A percentile compares a stretch with the other conserved stretches of the same genome.
Evolutionary conservation across 164 flowering plant species (phyloP).

Genomic region (Magnolia changhungtana): DNA sequence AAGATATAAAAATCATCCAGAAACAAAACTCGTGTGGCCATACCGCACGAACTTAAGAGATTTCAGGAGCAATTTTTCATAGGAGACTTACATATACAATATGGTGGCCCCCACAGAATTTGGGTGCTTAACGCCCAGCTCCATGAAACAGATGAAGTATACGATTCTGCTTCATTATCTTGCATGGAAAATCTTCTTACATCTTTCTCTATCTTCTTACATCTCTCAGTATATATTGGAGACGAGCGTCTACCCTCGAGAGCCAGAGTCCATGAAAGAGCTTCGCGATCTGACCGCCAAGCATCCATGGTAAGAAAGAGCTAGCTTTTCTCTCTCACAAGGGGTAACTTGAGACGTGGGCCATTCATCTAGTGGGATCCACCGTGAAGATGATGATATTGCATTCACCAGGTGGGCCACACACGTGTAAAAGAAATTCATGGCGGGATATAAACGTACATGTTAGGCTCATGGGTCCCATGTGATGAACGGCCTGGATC

Average conservation of each 20-base stretch:
- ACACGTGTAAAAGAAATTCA: no score
- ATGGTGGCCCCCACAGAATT: background rate
- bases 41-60: no score
- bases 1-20: no score
- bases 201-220: background rate
- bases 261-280: conserved; percentile 56
- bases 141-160: background rate
- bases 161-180: background rate
- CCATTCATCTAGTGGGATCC: no score
- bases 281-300: conserved; percentile 66
- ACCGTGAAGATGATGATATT: no score
- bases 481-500: background rate
- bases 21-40: no score
- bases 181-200: no score
- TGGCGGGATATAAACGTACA: background rate
- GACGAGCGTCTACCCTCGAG: conserved; percentile 71
- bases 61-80: no score
- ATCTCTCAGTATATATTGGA: conserved; percentile 54
- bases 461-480: background rate
- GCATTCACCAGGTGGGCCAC: no score
- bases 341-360: background rate
- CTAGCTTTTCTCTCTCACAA: background rate
- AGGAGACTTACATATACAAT: no score
- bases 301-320: conserved; percentile 54
- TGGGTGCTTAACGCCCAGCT: background rate